Evolutionary conservation across 768 basidiomycete genomes (phyloP).

Genomic region (Lactarius vividus): DNA sequence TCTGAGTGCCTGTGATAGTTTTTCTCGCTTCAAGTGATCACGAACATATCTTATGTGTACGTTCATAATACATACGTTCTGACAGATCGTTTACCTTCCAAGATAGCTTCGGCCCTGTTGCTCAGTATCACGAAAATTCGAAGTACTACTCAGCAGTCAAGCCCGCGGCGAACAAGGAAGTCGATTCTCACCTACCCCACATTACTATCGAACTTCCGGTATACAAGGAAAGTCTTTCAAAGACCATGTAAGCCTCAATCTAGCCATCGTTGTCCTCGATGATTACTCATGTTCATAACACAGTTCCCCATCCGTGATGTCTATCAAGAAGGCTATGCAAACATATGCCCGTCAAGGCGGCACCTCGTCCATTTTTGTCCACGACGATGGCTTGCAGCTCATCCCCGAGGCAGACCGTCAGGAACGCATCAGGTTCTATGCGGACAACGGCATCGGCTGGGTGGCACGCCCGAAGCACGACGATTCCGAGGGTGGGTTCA

Average conservation of each 20-base stretch:
- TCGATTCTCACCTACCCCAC: conserved; percentile 67
- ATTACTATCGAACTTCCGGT: conserved; percentile 83
- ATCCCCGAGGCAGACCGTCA: conserved; percentile 59
- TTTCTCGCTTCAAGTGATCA: conserved; percentile 67
- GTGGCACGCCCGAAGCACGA: conserved; percentile 78
- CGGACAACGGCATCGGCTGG: conserved; percentile 76
- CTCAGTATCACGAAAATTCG: conserved; percentile 83
- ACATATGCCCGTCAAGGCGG: conserved; percentile 92
- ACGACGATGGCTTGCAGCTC: conserved; percentile 81
- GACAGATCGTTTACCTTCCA: conserved; percentile 4
- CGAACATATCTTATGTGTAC: conserved; percentile 64
- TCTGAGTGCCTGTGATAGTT: conserved; percentile 44
- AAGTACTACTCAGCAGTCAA: conserved; percentile 73
- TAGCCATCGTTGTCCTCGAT: not conserved
- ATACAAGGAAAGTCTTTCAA: conserved; percentile 81
- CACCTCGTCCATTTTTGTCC: conserved; percentile 72
- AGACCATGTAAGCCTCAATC: conserved; percentile 64
- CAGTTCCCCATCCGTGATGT: conserved; percentile 72
- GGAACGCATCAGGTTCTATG: conserved; percentile 70
- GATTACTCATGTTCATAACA: conserved; percentile 8
- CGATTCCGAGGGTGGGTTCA: conserved; percentile 58
- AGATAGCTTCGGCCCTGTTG: conserved; percentile 71
- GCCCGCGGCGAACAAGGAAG: conserved; percentile 57
- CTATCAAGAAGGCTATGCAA: conserved; percentile 82
- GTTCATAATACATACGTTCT: conserved; percentile 29